phyloP scores from a whole-genome alignment of 2,329 filamentous ascomycete genomes.

The Ilyonectria mors-panacis region DNA sequence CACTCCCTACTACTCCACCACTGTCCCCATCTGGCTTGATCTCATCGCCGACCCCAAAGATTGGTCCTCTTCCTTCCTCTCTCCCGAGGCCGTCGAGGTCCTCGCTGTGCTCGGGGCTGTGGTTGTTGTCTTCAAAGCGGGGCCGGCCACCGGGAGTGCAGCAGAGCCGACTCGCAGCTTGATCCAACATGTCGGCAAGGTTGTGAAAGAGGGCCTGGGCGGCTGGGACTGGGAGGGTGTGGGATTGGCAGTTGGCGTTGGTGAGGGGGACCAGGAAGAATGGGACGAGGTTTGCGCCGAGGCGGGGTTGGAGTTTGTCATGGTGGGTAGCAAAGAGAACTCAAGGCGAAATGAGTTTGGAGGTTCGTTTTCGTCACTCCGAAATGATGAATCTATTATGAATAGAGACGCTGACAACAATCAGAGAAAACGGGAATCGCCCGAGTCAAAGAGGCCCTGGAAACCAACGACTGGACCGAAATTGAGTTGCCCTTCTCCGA shows the following conservation, averaged over 20 bases:
- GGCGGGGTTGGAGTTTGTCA: constrained; percentile 74
- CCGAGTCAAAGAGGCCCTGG: constrained; percentile 72
- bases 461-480: constrained; percentile 76
- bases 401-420: constrained; percentile 35
- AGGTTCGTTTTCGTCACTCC: constrained; percentile 53
- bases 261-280: constrained; percentile 63
- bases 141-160: constrained; percentile 28
- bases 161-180: constrained; percentile 56
- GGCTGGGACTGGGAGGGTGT: constrained; percentile 77
- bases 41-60: constrained; percentile 65
- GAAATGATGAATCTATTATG: neutral
- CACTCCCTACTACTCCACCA: constrained; percentile 74
- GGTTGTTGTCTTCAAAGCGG: constrained; percentile 59
- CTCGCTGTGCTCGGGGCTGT: constrained; percentile 72
- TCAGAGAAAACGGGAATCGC: constrained; percentile 72
- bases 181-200: constrained; percentile 67
- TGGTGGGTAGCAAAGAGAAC: constrained; percentile 59
- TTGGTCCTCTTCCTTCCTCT: constrained; percentile 73
- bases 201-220: constrained; percentile 70
- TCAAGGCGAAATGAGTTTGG: constrained; percentile 70
- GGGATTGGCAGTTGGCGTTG: constrained; percentile 71
- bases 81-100: constrained; percentile 74
- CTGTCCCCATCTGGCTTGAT: constrained; percentile 78
- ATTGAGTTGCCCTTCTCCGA: constrained; percentile 42
- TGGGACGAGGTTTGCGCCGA: constrained; percentile 75